Evolutionary conservation across 1,284 basidiomycete species (phyloP).

Genomic region (Volvariella surrecta): DNA sequence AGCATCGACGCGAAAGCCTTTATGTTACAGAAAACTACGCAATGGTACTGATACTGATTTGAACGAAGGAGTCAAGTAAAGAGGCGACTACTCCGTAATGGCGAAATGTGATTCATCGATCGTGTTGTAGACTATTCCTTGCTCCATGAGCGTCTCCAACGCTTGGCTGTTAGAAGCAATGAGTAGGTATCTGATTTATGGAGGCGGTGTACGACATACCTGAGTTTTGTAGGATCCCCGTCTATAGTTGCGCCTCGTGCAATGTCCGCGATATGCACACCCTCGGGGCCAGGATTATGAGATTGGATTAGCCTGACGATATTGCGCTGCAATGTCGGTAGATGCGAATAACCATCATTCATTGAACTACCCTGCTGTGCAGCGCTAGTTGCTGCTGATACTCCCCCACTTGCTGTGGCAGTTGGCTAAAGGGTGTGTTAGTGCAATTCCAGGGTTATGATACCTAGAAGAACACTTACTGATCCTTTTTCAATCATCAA

Average conservation of each 20-base stretch:
- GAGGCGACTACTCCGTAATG: constrained; percentile 11
- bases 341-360: constrained; percentile 41
- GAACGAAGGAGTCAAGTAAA: no score
- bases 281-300: constrained; percentile 30
- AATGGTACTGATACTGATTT: no score
- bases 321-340: constrained; percentile 53
- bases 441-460: not conserved
- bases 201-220: no score
- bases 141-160: constrained; percentile 60
- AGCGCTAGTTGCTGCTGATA: not conserved
- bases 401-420: not conserved
- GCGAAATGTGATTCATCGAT: constrained; percentile 57
- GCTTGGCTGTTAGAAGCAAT: constrained; percentile 39
- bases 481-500: constrained; percentile 40
- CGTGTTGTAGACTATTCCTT: constrained; percentile 62
- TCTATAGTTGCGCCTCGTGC: constrained; percentile 17
- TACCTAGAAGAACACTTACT: constrained; percentile 18
- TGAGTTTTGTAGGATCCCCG: no score
- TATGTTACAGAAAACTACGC: no score
- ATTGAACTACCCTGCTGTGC: no score
- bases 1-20: no score
- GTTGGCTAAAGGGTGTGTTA: not conserved
- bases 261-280: constrained; percentile 57
- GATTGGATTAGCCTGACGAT: constrained; percentile 56
- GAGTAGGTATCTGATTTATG: no score